Evolutionary conservation across 192 early-diverging fungal genomes (phyloP).

Genomic region (Diversispora epigaea): DNA sequence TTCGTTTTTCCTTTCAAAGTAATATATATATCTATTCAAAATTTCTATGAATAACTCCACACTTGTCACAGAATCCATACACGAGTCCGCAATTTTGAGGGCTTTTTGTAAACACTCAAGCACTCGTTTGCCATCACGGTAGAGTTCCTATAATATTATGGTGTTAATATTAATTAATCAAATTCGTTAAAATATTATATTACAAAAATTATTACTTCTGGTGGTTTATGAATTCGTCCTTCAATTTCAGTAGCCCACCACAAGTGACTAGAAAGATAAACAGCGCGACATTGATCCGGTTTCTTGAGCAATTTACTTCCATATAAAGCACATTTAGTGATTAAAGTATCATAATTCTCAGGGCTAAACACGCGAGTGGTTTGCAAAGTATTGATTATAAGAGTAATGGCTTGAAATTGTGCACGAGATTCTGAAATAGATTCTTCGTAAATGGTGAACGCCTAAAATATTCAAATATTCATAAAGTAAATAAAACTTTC

Average conservation of each 20-base stretch:
- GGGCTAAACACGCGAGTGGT: conserved; percentile 76
- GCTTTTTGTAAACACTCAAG: conserved; percentile 92
- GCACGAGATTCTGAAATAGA: conserved; percentile 88
- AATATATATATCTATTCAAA: conserved; percentile 91
- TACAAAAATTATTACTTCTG: neutral
- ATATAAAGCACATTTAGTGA: conserved; percentile 87
- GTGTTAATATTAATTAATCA: neutral
- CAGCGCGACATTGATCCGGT: conserved; percentile 88
- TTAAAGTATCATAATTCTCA: conserved; percentile 95
- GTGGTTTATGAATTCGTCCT: conserved; percentile 41
- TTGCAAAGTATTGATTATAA: conserved; percentile 85
- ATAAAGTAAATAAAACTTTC: neutral
- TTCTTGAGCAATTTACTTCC: conserved; percentile 89
- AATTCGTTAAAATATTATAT: neutral
- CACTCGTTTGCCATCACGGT: conserved; percentile 86
- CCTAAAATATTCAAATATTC: conserved; percentile 41
- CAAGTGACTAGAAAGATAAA: conserved; percentile 82
- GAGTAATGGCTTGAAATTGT: conserved; percentile 86
- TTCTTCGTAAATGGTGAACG: conserved; percentile 97
- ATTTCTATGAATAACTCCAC: conserved; percentile 97
- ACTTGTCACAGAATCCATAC: conserved; percentile 86
- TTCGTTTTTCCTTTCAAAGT: conserved; percentile 90
- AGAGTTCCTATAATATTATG: conserved; percentile 46
- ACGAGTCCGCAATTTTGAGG: conserved; percentile 90
- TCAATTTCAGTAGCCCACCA: conserved; percentile 80